Evolutionary conservation across 2,329 filamentous ascomycete genomes (phyloP).

Genomic region (Sarocladiaceae sp.): DNA sequence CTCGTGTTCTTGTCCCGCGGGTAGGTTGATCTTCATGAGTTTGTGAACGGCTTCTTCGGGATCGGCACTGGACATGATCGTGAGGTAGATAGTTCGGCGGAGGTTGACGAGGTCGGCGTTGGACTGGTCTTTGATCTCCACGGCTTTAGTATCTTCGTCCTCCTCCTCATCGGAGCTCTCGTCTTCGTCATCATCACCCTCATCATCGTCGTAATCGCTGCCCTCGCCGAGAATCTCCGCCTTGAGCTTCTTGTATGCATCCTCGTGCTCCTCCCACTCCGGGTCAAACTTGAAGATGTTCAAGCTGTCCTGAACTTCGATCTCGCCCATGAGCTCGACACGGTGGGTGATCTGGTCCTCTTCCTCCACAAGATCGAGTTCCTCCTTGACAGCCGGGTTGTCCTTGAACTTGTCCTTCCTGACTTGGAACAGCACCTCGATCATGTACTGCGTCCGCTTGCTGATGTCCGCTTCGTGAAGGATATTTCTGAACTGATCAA

Average conservation of each 20-base stretch:
- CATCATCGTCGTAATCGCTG: conserved; percentile 70
- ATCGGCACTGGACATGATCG: conserved; percentile 92
- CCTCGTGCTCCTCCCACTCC: conserved; percentile 86
- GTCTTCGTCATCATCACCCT: conserved; percentile 46
- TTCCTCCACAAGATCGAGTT: conserved; percentile 92
- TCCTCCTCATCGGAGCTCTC: conserved; percentile 67
- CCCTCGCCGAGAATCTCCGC: conserved; percentile 90
- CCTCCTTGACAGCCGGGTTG: conserved; percentile 82
- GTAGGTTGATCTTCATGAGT: conserved; percentile 87
- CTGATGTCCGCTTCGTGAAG: conserved; percentile 96
- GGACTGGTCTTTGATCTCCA: conserved; percentile 97
- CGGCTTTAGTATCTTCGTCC: conserved; percentile 68
- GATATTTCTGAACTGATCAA: conserved; percentile 92
- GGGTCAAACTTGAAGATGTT: conserved; percentile 95
- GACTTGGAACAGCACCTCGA: conserved; percentile 94
- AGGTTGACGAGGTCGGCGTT: conserved; percentile 94
- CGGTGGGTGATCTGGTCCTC: conserved; percentile 96
- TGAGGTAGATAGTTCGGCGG: conserved; percentile 90
- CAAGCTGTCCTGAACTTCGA: conserved; percentile 78
- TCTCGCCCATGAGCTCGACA: conserved; percentile 72
- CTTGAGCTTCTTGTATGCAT: conserved; percentile 82
- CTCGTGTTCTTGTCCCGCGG: conserved; percentile 79
- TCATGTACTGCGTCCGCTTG: conserved; percentile 98
- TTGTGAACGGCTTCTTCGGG: conserved; percentile 98
- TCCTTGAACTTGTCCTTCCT: conserved; percentile 96